Base-by-base conservation (phyloP, 1,139 yeast genomes). In the Nakaseomyces nivariensis region DNA sequence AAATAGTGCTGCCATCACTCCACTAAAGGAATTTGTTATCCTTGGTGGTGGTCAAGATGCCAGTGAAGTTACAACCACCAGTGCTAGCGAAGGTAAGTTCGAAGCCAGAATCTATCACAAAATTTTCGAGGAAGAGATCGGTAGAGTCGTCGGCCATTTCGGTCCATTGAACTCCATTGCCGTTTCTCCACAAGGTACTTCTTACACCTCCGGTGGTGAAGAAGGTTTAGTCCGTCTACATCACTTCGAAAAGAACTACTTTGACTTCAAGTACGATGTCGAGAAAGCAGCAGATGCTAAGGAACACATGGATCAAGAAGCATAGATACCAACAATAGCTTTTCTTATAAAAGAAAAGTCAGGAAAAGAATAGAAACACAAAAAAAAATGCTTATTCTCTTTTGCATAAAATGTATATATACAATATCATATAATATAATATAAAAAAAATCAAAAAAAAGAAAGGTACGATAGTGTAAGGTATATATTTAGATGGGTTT, bases 21-120 rank as follows among this genome's bases (percentile, higher is more conserved):
- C 97, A 29, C 74, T 81, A 51, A 92, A 94, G 72, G 94, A 92
- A 67, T 90, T 84, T 67, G 87, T 92, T 55, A 84, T 92, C 50
- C 77, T 94, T 57, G 98, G 98, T 51, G 99, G 99, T 72, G 99
- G 99, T 80, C 98, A 92, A 75, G 97, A 90, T 67, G 98, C 98
- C 41, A 81, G 90, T 71, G 95, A 90, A 69, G 99, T 92, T 67
- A 92, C 99, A 45, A 92, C 97, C 31, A 89, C 97, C 41, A 80
- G 94, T 45, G 85, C 94, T 55, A 78, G 86, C 49, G 96, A 92
- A 70, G 98, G 98, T 74, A 88, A 88, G 67, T 92, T 92, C 70
- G 98, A 92, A 73, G 95, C 97, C 43, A 81, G 96, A 72, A 86
- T 92, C 69, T 89, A 84, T 73, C 97, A 94, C 72, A 92, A 92